Percentiles rank a stretch among this genome's conserved stretches.
Evolutionary conservation across 1,139 yeast species (phyloP).

Genomic region (Eremothecium gossypii): DNA sequence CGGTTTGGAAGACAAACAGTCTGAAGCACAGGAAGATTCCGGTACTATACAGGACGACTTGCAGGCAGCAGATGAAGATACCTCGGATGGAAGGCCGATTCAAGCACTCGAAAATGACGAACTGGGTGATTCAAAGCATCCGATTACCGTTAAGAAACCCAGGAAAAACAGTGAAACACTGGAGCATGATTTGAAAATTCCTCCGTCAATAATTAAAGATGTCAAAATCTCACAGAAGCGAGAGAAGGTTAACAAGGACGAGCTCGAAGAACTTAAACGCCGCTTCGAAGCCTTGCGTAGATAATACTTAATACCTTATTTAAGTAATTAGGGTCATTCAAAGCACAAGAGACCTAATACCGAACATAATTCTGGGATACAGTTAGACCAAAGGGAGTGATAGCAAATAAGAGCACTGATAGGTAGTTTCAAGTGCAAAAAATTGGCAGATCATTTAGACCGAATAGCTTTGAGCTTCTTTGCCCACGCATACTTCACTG

Average conservation of each 20-base stretch:
- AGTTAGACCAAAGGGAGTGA: background rate
- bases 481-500: constrained; percentile 69
- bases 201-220: constrained; percentile 32
- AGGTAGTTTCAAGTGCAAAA: background rate
- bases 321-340: background rate
- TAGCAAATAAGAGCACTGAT: background rate
- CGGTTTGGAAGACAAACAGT: constrained; percentile 32
- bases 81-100: constrained; percentile 25
- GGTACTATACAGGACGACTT: constrained; percentile 7
- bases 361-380: background rate
- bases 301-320: constrained; percentile 8
- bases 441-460: constrained; percentile 6
- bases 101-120: constrained; percentile 29
- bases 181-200: constrained; percentile 36
- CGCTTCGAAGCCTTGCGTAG: constrained; percentile 43
- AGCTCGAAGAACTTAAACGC: constrained; percentile 43
- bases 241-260: constrained; percentile 25
- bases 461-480: constrained; percentile 41
- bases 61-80: constrained; percentile 14
- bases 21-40: constrained; percentile 18
- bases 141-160: constrained; percentile 40
- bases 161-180: constrained; percentile 39
- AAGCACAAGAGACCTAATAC: background rate
- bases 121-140: constrained; percentile 30
- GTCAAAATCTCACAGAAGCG: constrained; percentile 19